Percentiles rank a stretch among this genome's conserved stretches.
Evolutionary conservation across 163 green algal genomes (phyloP).

Genomic region (Trebouxia gelatinosa): DNA sequence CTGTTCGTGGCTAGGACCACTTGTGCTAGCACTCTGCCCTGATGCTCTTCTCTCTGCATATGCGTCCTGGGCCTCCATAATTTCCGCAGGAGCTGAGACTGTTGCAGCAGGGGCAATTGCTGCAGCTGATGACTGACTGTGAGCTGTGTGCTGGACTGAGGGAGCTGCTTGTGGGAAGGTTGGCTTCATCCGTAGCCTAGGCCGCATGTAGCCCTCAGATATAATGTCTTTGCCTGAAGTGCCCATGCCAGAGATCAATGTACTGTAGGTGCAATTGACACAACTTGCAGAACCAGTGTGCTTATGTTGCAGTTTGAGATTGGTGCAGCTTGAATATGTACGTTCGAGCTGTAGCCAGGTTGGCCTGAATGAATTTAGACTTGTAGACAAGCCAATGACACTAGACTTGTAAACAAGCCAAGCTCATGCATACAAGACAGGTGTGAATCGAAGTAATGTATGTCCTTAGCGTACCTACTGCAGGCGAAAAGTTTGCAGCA

Average conservation of each 20-base stretch:
- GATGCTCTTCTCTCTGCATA: not conserved
- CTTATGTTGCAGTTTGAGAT: no score
- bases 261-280: no score
- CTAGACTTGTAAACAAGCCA: no score
- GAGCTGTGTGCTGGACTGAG: not conserved
- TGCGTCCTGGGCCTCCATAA: not conserved
- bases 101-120: not conserved
- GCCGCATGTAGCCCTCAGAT: not conserved
- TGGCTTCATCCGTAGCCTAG: no score
- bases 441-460: no score
- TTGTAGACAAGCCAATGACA: no score
- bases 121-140: not conserved
- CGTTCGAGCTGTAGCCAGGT: not conserved
- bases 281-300: no score
- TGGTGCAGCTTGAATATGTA: not conserved
- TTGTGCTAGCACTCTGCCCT: constrained; percentile 8
- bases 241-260: no score
- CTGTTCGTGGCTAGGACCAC: not conserved
- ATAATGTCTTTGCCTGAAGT: constrained; percentile 6
- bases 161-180: not conserved
- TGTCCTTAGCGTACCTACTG: constrained; percentile 28
- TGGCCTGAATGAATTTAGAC: no score
- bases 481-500: constrained; percentile 34
- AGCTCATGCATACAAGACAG: no score
- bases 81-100: not conserved